Percentiles rank a stretch among this genome's conserved stretches.
Evolutionary conservation across 1,284 basidiomycete species (phyloP).

Genomic region (Singerocomus inundabilis): DNA sequence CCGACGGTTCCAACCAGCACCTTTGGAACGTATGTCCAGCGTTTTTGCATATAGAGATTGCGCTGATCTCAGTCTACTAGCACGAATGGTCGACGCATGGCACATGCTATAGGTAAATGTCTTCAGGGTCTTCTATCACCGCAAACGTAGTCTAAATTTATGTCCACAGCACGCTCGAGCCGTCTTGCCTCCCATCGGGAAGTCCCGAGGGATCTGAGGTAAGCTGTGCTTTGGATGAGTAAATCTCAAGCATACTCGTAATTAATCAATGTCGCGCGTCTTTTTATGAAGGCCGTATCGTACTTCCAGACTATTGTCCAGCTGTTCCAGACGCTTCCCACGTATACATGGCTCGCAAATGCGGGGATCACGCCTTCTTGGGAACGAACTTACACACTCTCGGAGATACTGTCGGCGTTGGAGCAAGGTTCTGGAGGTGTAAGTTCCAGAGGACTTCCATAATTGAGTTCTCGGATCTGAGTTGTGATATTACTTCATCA

Average conservation of each 20-base stretch:
- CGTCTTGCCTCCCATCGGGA: conserved; percentile 56
- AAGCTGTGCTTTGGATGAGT: conserved; percentile 3
- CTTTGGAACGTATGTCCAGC: conserved; percentile 65
- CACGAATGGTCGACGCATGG: conserved; percentile 75
- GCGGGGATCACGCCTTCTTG: conserved; percentile 68
- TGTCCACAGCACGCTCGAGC: conserved; percentile 55
- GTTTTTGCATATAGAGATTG: neutral
- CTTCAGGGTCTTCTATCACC: neutral
- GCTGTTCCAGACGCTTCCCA: conserved; percentile 63
- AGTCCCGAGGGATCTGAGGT: conserved; percentile 62
- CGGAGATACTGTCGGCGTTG: conserved; percentile 58
- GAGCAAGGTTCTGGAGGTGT: conserved; percentile 48
- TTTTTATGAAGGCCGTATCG: conserved; percentile 54
- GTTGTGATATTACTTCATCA: conserved; percentile 7
- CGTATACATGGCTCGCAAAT: conserved; percentile 64
- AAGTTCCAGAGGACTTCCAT: neutral
- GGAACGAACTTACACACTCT: conserved; percentile 55
- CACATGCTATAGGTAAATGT: conserved; percentile 62
- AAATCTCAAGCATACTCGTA: neutral
- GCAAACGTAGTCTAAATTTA: neutral
- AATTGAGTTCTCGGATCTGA: neutral
- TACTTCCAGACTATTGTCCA: conserved; percentile 68
- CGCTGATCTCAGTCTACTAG: conserved; percentile 28
- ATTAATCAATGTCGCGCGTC: neutral
- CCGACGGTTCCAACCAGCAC: conserved; percentile 58